These are phyloP conservation scores for Penicillium sp. DNA, from an alignment of 2,329 filamentous ascomycete genomes.

Conservation along the genomic window DNA sequence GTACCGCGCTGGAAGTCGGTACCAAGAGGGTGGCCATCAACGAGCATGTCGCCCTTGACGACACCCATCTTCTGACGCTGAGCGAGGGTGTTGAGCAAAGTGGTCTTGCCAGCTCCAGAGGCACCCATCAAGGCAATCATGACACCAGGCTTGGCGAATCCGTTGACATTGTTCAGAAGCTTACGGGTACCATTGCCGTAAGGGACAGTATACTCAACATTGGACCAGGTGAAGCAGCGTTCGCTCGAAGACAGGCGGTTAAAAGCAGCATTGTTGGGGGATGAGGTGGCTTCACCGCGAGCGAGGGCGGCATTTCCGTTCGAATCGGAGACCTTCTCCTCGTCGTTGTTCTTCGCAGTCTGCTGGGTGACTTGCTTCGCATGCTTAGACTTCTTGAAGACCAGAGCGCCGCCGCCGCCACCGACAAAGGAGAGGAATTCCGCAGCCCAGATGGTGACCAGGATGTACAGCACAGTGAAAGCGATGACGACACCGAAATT, in stretches of 20 bases:
- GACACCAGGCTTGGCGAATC: constrained; percentile 76
- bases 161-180: constrained; percentile 69
- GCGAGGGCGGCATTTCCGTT: constrained; percentile 31
- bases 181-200: constrained; percentile 63
- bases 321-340: constrained; percentile 55
- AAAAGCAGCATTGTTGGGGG: constrained; percentile 37
- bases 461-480: constrained; percentile 72
- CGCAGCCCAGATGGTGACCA: constrained; percentile 69
- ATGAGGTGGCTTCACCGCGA: constrained; percentile 29
- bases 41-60: constrained; percentile 69
- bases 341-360: constrained; percentile 51
- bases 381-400: constrained; percentile 70
- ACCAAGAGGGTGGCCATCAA: constrained; percentile 64
- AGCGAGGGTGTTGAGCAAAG: constrained; percentile 73
- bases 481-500: constrained; percentile 79
- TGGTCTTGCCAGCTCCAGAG: constrained; percentile 81
- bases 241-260: constrained; percentile 57
- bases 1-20: constrained; percentile 68
- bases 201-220: constrained; percentile 72
- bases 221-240: constrained; percentile 69
- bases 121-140: constrained; percentile 82
- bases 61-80: constrained; percentile 70
- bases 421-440: constrained; percentile 66
- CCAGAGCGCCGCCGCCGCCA: constrained; percentile 65
- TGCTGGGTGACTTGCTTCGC: constrained; percentile 57